These are phyloP conservation scores for Camellia sinensis DNA, from an alignment of 148 eudicot genomes.

Conservation along the genomic window DNA sequence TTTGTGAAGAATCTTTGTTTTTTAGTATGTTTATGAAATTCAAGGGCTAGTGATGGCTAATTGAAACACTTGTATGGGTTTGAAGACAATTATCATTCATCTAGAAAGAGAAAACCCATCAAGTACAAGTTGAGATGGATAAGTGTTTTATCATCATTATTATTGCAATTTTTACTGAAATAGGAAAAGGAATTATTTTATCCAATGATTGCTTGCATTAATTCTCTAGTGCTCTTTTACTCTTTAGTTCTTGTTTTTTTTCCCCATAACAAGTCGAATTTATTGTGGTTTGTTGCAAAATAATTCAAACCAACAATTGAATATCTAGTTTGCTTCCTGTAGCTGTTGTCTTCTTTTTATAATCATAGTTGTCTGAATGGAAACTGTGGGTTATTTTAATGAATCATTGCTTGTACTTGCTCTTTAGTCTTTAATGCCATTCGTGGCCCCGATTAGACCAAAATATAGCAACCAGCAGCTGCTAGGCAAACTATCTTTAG, in stretches of 20 bases:
- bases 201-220: not conserved
- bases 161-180: not conserved
- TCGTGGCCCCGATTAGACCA: not conserved
- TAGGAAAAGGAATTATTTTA: not conserved
- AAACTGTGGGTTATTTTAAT: too few relatives aligned
- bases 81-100: not conserved
- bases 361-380: too few relatives aligned
- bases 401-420: not conserved
- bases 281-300: not conserved
- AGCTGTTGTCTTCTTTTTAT: not conserved
- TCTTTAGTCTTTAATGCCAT: not conserved
- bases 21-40: not conserved
- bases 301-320: not conserved
- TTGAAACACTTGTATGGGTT: not conserved
- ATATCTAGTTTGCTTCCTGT: not conserved
- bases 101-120: slow-evolving; percentile 1
- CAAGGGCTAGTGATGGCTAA: not conserved
- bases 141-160: not conserved
- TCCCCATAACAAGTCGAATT: not conserved
- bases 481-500: not conserved
- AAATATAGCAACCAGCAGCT: not conserved
- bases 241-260: not conserved
- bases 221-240: not conserved
- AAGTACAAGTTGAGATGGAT: not conserved
- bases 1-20: not conserved